A percentile compares a stretch with the other conserved stretches of the same genome.
These are phyloP conservation scores for Simmondsia chinensis DNA, from an alignment of 148 eudicot species.

Conservation along the genomic window DNA sequence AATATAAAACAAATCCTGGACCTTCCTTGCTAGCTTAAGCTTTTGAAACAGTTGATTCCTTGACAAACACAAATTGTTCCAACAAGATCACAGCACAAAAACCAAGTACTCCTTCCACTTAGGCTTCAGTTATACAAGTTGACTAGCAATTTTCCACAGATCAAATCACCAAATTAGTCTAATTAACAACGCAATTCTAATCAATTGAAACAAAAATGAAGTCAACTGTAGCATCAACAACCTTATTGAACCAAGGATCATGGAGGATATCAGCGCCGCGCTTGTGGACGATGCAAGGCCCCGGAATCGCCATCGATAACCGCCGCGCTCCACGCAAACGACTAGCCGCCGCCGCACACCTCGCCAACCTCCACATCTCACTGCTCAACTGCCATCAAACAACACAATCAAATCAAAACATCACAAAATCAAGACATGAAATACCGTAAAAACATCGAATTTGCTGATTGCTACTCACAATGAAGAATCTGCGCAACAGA, in stretches of 20 bases:
- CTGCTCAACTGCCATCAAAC: not conserved
- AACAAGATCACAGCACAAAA: too few relatives aligned
- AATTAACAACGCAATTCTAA: not conserved
- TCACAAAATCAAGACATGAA: not conserved
- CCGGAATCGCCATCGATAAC: conserved; percentile 64
- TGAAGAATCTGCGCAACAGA: not conserved
- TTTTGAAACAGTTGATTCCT: too few relatives aligned
- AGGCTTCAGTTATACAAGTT: too few relatives aligned
- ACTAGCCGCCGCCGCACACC: conserved; percentile 58
- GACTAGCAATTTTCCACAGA: too few relatives aligned
- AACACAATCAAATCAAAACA: not conserved
- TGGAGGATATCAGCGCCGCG: conserved; percentile 97
- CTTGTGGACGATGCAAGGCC: conserved; percentile 90
- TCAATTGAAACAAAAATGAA: not conserved
- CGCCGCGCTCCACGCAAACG: conserved; percentile 46
- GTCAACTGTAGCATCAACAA: not conserved
- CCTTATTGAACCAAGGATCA: conserved; percentile 99
- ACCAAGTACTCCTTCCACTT: too few relatives aligned
- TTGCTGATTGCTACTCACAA: conserved; percentile 1
- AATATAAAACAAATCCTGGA: too few relatives aligned
- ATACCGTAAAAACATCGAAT: not conserved
- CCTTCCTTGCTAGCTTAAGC: too few relatives aligned
- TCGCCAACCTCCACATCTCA: conserved; percentile 57
- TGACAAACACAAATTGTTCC: too few relatives aligned
- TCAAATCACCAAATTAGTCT: too few relatives aligned